Percentiles rank a stretch among this genome's conserved stretches.
These are phyloP conservation scores for Penicillium sp. DNA, from an alignment of 2,329 filamentous ascomycete genomes.

Conservation along the genomic window DNA sequence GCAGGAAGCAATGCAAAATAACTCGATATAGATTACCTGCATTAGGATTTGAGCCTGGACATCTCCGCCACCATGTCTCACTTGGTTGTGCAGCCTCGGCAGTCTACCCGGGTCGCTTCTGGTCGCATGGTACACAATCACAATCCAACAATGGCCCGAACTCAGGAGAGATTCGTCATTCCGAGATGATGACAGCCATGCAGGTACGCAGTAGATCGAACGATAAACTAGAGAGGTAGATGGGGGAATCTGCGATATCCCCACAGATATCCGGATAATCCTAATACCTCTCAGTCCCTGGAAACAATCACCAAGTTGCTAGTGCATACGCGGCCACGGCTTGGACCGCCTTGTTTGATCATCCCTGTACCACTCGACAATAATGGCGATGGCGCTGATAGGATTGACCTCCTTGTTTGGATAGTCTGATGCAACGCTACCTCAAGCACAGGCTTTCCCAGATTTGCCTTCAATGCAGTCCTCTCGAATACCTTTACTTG, in stretches of 20 bases:
- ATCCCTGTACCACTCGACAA: background rate
- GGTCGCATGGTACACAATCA: background rate
- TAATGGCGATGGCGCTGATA: background rate
- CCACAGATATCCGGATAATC: background rate
- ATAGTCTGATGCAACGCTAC: background rate
- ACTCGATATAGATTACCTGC: background rate
- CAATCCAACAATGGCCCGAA: background rate
- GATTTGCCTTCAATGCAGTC: background rate
- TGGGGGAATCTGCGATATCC: background rate
- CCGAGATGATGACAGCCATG: background rate
- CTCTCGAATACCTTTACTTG: background rate
- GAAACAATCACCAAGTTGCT: background rate
- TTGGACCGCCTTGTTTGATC: background rate
- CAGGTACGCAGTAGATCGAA: slow-evolving; percentile 3
- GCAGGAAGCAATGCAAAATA: too few relatives aligned
- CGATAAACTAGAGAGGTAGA: background rate
- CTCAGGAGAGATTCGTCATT: background rate
- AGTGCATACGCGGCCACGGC: background rate
- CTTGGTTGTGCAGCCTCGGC: background rate
- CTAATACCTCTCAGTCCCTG: background rate
- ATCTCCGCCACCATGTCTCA: background rate
- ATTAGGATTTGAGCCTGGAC: background rate
- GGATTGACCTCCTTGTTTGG: background rate
- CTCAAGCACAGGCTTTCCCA: background rate
- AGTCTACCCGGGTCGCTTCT: background rate